Percentiles rank a stretch among this genome's conserved stretches.
Conservation (phyloP, 164 flowering plant genomes). For the Magnolia kwangsiensis region DNA sequence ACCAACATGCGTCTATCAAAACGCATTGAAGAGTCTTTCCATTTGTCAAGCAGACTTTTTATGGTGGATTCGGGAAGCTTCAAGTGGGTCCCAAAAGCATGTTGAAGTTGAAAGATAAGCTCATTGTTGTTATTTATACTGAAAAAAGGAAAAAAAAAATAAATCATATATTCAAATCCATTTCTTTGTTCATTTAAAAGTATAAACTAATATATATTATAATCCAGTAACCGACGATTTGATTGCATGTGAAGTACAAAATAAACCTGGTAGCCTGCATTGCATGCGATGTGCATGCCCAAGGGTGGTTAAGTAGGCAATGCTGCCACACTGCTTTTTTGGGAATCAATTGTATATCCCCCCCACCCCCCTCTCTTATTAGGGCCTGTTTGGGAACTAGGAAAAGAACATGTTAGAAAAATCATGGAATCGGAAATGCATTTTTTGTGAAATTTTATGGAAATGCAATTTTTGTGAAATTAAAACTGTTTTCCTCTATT, state of each 20-base stretch:
- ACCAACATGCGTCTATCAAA: neutral
- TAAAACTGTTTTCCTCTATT: too few relatives aligned
- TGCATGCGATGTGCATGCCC: too few relatives aligned
- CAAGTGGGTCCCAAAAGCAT: neutral
- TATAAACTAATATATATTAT: neutral
- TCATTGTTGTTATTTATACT: neutral
- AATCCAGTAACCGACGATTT: neutral
- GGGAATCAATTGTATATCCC: too few relatives aligned
- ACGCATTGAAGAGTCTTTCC: neutral
- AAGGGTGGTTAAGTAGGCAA: too few relatives aligned
- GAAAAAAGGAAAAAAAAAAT: neutral
- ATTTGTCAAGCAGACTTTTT: neutral
- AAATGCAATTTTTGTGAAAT: too few relatives aligned
- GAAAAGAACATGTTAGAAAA: too few relatives aligned
- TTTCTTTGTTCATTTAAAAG: neutral
- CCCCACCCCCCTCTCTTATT: too few relatives aligned
- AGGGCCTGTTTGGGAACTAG: too few relatives aligned
- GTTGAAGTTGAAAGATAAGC: constrained; percentile 2
- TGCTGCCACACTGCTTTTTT: too few relatives aligned
- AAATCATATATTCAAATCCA: neutral
- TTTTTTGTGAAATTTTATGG: too few relatives aligned
- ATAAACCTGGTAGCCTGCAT: neutral
- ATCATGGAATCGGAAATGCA: too few relatives aligned
- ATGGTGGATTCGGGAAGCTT: neutral
- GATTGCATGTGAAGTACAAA: constrained; percentile 4